phyloP scores from a whole-genome alignment of 768 basidiomycete genomes.

The Amanita jacksonii region DNA sequence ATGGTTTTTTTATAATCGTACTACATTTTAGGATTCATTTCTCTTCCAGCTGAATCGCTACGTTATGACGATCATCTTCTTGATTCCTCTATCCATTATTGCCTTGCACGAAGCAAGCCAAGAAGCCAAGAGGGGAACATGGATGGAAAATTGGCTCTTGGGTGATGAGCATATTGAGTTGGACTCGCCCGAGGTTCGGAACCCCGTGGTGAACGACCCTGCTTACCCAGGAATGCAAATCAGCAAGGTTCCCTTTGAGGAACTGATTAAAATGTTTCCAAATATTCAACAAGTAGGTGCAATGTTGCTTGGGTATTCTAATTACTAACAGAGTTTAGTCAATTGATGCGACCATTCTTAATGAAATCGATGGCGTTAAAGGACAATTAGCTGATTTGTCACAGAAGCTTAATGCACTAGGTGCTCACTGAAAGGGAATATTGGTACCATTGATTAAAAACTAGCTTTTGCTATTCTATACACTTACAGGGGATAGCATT shows the following conservation, averaged over 20 bases:
- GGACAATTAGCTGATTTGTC: slow-evolving; percentile 29
- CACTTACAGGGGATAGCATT: neutral
- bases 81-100: slow-evolving; percentile 63
- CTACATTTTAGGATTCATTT: no score
- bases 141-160: slow-evolving; percentile 65
- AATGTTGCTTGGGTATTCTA: slow-evolving; percentile 5
- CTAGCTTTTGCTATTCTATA: no score
- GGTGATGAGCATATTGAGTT: slow-evolving; percentile 44
- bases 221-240: slow-evolving; percentile 51
- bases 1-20: neutral
- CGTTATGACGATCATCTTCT: slow-evolving; percentile 77
- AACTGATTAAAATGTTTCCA: slow-evolving; percentile 64
- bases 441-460: slow-evolving; percentile 3
- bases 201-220: slow-evolving; percentile 55
- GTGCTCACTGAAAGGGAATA: neutral
- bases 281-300: slow-evolving; percentile 57
- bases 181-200: slow-evolving; percentile 40
- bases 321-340: slow-evolving; percentile 34
- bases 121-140: slow-evolving; percentile 38
- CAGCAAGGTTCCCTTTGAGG: slow-evolving; percentile 58
- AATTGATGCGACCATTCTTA: slow-evolving; percentile 55
- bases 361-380: slow-evolving; percentile 53
- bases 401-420: slow-evolving; percentile 24
- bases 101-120: slow-evolving; percentile 66
- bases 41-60: slow-evolving; percentile 54